Evolutionary conservation across 306 rosid species (phyloP).

Genomic region (Comarum palustre): DNA sequence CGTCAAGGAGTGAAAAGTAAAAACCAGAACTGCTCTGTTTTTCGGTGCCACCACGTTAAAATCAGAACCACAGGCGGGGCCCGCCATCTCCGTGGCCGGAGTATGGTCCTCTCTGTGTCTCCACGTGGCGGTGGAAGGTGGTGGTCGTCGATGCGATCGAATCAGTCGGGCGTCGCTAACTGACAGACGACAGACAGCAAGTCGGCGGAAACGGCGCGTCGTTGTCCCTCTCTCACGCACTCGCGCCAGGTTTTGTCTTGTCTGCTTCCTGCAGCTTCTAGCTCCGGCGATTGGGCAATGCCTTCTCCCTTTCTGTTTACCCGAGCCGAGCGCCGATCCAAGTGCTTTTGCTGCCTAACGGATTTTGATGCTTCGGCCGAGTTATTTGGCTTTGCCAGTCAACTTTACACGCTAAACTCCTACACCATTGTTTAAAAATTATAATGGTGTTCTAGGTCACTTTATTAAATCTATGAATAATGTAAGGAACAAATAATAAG

Average conservation of each 20-base stretch:
- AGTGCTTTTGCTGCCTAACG: background rate
- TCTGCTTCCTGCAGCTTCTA: slow-evolving; percentile 15
- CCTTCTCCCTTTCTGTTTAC: background rate
- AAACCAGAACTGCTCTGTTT: background rate
- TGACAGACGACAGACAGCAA: slow-evolving; percentile 15
- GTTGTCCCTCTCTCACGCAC: slow-evolving; percentile 32
- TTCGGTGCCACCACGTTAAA: background rate
- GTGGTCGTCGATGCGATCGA: background rate
- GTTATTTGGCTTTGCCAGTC: background rate
- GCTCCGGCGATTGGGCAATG: slow-evolving; percentile 5
- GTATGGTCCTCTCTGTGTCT: slow-evolving; percentile 5
- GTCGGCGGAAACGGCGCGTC: slow-evolving; percentile 62
- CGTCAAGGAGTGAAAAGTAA: slow-evolving; percentile 1
- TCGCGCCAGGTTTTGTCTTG: slow-evolving; percentile 18
- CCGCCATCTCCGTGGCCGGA: background rate
- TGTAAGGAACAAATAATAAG: too few species aligned
- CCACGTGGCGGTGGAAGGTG: slow-evolving; percentile 18
- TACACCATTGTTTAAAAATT: too few species aligned
- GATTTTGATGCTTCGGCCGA: background rate
- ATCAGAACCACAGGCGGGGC: background rate
- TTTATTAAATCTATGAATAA: too few species aligned
- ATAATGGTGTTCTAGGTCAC: too few species aligned
- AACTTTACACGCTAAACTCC: too few species aligned
- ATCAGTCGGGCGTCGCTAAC: slow-evolving; percentile 24
- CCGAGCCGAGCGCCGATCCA: background rate